These are phyloP conservation scores for Pisolithus albus DNA, from an alignment of 768 basidiomycete genomes.

Conservation along the genomic window DNA sequence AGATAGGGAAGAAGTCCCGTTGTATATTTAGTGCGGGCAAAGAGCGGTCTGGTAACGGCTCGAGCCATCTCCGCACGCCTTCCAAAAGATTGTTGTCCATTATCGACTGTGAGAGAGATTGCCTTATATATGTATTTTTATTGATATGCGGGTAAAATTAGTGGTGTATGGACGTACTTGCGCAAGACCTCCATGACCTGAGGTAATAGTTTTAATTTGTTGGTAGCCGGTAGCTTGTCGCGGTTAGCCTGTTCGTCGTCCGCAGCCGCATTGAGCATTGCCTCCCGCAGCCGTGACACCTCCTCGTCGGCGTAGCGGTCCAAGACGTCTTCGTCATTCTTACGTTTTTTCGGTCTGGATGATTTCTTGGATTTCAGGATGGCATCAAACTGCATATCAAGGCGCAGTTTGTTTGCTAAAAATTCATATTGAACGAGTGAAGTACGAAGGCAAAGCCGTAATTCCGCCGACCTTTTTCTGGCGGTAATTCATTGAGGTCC, in stretches of 20 bases:
- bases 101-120: conserved; percentile 83
- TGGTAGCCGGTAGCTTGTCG: conserved; percentile 72
- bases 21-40: conserved; percentile 96
- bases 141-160: too few relatives aligned
- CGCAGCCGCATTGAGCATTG: conserved; percentile 82
- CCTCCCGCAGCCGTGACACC: conserved; percentile 79
- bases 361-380: conserved; percentile 78
- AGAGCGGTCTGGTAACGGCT: conserved; percentile 88
- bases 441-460: background rate
- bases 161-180: conserved; percentile 52
- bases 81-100: conserved; percentile 92
- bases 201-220: conserved; percentile 79
- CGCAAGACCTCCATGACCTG: conserved; percentile 89
- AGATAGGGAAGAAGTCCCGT: conserved; percentile 76
- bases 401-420: conserved; percentile 64
- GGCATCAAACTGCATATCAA: conserved; percentile 82
- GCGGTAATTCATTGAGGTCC: conserved; percentile 62
- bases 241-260: conserved; percentile 77
- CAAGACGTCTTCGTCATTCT: conserved; percentile 74
- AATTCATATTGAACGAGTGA: conserved; percentile 3
- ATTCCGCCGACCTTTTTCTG: conserved; percentile 60
- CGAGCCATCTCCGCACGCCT: conserved; percentile 85
- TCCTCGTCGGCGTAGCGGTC: conserved; percentile 89
- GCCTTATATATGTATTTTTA: conserved; percentile 37
- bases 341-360: conserved; percentile 56